These are phyloP conservation scores for Coemansia sp. DNA, from an alignment of 192 early-diverging fungal species.

Conservation along the genomic window DNA sequence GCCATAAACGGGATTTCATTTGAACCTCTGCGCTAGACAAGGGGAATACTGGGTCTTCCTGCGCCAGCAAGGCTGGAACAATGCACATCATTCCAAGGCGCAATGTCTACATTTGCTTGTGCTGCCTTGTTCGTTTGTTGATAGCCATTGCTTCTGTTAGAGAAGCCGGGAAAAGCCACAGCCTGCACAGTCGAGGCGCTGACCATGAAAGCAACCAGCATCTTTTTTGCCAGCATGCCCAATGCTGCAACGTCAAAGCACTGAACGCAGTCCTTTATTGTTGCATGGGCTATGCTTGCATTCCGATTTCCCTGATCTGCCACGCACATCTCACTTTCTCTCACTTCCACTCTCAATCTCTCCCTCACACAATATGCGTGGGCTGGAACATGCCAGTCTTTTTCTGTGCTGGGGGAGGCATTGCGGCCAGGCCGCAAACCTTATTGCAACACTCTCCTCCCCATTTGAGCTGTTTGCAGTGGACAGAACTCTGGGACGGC, in stretches of 20 bases:
- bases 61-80: not conserved
- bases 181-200: not conserved
- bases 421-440: too few species aligned
- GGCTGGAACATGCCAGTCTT: not conserved
- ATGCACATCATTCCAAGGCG: not conserved
- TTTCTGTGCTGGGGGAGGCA: too few species aligned
- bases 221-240: not conserved
- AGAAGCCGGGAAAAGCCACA: conserved; percentile 2
- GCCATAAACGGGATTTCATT: not conserved
- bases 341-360: not conserved
- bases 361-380: not conserved
- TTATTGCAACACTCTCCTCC: too few species aligned
- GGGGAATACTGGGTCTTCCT: not conserved
- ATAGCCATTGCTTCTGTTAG: not conserved
- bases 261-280: not conserved
- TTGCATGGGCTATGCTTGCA: conserved; percentile 18
- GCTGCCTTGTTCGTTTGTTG: too few species aligned
- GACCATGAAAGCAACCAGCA: not conserved
- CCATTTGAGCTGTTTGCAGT: too few species aligned
- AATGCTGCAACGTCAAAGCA: conserved; percentile 1
- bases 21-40: not conserved
- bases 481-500: too few species aligned
- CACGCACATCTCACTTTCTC: not conserved
- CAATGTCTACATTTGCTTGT: too few species aligned
- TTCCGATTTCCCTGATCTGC: conserved; percentile 47